Evolutionary conservation across 257 asterid species (phyloP).

Genomic region (Solanum verrucosum): DNA sequence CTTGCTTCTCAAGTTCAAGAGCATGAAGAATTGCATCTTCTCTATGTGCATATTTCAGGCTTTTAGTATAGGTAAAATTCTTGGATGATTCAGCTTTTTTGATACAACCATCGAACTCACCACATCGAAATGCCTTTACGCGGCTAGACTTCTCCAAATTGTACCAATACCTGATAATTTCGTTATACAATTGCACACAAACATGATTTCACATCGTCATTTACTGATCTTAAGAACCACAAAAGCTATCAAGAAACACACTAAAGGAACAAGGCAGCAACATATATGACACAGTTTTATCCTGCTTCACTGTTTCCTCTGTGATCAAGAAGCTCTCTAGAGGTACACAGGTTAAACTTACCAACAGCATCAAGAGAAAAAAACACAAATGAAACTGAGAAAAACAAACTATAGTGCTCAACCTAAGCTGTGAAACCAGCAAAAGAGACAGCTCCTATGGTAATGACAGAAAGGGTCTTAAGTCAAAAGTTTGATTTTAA

Average conservation of each 20-base stretch:
- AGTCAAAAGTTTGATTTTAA: background rate
- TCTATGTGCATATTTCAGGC: constrained; percentile 3
- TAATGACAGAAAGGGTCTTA: background rate
- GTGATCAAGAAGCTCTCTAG: background rate
- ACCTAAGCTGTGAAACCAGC: background rate
- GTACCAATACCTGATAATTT: constrained; percentile 27
- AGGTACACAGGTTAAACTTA: background rate
- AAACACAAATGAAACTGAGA: background rate
- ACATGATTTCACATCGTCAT: background rate
- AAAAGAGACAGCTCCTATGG: background rate
- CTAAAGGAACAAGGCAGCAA: background rate
- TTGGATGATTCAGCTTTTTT: constrained; percentile 9
- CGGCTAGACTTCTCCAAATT: constrained; percentile 21
- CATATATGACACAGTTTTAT: background rate
- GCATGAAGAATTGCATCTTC: constrained; percentile 21
- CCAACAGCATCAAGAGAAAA: too few species aligned
- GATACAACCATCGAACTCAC: constrained; percentile 21
- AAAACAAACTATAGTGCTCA: background rate
- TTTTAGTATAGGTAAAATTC: background rate
- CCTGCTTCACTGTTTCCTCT: background rate
- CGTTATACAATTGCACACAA: background rate
- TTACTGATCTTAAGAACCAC: background rate
- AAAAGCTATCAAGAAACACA: background rate
- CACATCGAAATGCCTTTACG: constrained; percentile 22
- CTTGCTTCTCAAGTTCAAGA: constrained; percentile 20